Conservation (phyloP, 257 asterid genomes). For the Nemophila menziesii region DNA sequence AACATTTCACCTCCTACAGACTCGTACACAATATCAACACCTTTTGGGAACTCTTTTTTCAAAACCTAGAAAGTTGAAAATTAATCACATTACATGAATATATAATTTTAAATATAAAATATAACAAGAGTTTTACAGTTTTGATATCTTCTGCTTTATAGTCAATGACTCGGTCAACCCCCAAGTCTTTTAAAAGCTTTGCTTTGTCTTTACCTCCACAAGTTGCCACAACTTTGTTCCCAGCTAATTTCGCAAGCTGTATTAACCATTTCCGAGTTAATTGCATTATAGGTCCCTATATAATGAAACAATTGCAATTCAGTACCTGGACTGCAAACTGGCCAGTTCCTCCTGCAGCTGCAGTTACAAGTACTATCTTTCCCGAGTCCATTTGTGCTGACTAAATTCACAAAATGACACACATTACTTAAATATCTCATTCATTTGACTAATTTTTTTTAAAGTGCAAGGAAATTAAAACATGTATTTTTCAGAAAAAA, state of each 20-base stretch:
- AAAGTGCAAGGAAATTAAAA: too few species aligned
- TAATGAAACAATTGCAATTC: neutral
- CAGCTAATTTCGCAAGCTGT: slow-evolving; percentile 93
- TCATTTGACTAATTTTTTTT: neutral
- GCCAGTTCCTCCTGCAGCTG: slow-evolving; percentile 99
- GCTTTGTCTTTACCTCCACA: slow-evolving; percentile 95
- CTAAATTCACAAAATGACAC: slow-evolving; percentile 26
- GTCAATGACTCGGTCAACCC: slow-evolving; percentile 91
- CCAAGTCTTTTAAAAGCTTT: slow-evolving; percentile 65
- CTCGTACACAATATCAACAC: slow-evolving; percentile 73
- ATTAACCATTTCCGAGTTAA: slow-evolving; percentile 5
- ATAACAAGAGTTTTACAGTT: slow-evolving; percentile 34
- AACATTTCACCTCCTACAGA: slow-evolving; percentile 98
- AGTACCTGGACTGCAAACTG: slow-evolving; percentile 97
- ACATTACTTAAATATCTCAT: slow-evolving; percentile 4
- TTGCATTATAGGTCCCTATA: neutral
- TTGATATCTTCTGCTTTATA: slow-evolving; percentile 67
- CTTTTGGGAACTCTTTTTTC: slow-evolving; percentile 83
- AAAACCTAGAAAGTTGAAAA: slow-evolving; percentile 39
- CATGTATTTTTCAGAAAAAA: neutral
- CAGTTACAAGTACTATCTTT: slow-evolving; percentile 86
- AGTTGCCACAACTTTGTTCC: slow-evolving; percentile 82
- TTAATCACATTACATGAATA: neutral
- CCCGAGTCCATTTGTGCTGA: slow-evolving; percentile 85
- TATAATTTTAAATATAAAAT: neutral